Evolutionary conservation across 805 yeast species (phyloP), one percentile per base, ranked within the genome.

Genomic region (Starmerella geochares): DNA sequence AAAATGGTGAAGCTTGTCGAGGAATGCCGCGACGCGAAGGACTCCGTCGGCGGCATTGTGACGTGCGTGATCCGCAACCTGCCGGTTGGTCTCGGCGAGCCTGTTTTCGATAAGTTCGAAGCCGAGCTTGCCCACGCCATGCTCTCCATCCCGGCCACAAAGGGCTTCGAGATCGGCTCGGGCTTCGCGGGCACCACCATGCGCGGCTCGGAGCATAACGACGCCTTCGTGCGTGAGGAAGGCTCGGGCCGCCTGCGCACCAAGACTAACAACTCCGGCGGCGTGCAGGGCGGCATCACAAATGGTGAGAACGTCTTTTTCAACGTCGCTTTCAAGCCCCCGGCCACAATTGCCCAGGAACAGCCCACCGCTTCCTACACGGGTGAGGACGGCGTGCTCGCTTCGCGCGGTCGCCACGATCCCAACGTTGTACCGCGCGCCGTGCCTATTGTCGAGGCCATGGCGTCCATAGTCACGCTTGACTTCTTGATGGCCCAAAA

Each of bases 351-450:
- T 59, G 80, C 92, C 47, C 94, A 88, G 72, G 92, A 83, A 62
- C 98, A 92, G 72, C 69, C 73, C 37, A 92, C 98, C 16, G 78
- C 86, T 24, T 77, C 92, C 43, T 92, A 88, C 70, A 88, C 84
- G 23, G 98, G 98, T 61, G 75, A 76, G 58, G 79, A 71, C 46
- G 98, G 98, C 63, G 78, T 81, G 9, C 74, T 92, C 53, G 95
- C 92, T 47, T 96, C 98, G 31, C 81, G 90, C 66, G 98, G 98
- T 50, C 84, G 98, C 75, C 98, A 92, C 63, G 98, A 92, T 66
- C 98, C 98, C 29, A 86, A 88, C 62, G 98, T 92, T 49, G 94
- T 94, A 19, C 98, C 98, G 58, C 80, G 98, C 67, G 98, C 98
- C 35, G 86, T 92, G 54, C 97, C 98, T 47, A 92, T 92, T 62